Evolutionary conservation across 2,329 filamentous ascomycete genomes (phyloP), one percentile per base, ranked within the genome.

Genomic region (Lithohypha guttulata): DNA sequence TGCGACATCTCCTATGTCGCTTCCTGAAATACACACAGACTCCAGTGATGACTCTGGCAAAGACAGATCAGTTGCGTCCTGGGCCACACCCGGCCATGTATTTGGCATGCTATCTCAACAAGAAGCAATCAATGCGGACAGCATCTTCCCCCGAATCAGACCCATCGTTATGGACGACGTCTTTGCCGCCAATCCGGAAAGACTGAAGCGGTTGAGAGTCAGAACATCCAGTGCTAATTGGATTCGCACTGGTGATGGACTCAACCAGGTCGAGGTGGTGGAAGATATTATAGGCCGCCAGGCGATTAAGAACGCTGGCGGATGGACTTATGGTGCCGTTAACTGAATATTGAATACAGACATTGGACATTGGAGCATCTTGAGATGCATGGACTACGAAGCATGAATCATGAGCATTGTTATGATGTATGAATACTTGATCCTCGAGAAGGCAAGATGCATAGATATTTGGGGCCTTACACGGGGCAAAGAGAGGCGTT

Each of bases 91-190:
- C 2, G 87, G 89, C 8, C 81, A 84, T 47, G 73, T 98, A 31
- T 76, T 80, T 13, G 69, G 75, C 38, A 74, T 84, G 40, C 73
- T 98, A 18, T 73, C 80, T 42, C 70, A 77, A 34, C 93, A 98
- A 58, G 87, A 98, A 59, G 15, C 20, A 7, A 57, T 91, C 50
- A 86, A 98, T 53, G 84, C 86, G 0, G 76, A 84, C 53, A 67
- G 73, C 25, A 83, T 98, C 38, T 98, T 98, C 55, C 91, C 91
- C 0, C 83, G 84, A 1, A 85, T 93, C 17, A 79, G 75, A 8
- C 84, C 86, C 9, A 69, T 98, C 48, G 84, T 85, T 54, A 91
- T 98, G 80, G 93, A 98, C 54, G 87, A 96, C 57, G 86, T 95
- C 21, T 98, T 98, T 63, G 42, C 49, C 17, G 84, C 86, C 59